Base-by-base conservation (phyloP, 78 protist species). In the Protostelium mycophagum region DNA sequence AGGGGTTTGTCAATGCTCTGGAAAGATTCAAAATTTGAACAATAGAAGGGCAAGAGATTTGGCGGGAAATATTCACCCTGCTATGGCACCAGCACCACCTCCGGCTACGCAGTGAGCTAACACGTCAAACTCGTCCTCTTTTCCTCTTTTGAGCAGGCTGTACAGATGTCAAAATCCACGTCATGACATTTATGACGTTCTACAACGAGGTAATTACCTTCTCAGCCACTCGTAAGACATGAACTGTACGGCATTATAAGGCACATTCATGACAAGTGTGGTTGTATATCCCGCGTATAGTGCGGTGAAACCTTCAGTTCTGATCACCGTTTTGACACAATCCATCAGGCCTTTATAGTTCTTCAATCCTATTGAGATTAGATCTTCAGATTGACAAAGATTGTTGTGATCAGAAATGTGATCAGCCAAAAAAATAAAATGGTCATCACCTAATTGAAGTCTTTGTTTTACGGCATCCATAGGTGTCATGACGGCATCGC, bases 381-480 rank as follows among this genome's bases (percentile, higher is more conserved):
- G 84, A n/a, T n/a, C 84, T n/a, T 83, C 29, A n/a, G 84, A 28
- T 83, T 83, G 37, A 83, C 29, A 83, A 28, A 83, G 84, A n/a
- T 28, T 83, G 29, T 83, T 83, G 84, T 83, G 84, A 28, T 29
- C 29, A 29, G 36, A 85, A 25, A 16, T 85, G n/a, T 25, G 37
- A 37, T 5, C 23, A 28, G 16, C 31, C 5, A 25, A 25, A 16
- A 51, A 16, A 51, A 51, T 25, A 25, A 51, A 16, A 51, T 51
- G 73, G 73, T 16, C 73, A n/a, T 51, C 73, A 37, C 86, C 86
- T 51, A 94, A 90, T 90, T 94, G 96, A 83, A 91, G 38, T 85
- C 96, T 88, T 86, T 94, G 96, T 87, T 94, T 94, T 23, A 90
- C 89, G 1, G 88, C 93, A 88, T 94, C 96, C 96, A 94, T 94